Conservation (phyloP, 148 eudicot genomes). For the Suaeda aralocaspica region DNA sequence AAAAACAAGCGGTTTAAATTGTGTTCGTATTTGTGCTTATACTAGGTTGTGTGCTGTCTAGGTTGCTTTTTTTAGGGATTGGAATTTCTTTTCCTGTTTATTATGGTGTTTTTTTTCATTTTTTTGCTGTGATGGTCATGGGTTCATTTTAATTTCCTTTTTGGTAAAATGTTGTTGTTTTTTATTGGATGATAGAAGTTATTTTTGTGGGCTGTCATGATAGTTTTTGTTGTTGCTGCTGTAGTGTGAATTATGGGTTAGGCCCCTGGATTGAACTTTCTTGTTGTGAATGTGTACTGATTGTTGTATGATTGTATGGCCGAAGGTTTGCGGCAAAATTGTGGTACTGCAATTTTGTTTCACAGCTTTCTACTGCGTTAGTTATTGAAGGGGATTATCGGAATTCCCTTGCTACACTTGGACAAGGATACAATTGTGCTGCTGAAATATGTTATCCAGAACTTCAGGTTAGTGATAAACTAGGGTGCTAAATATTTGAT, state of each 20-base stretch:
- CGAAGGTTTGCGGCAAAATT: constrained; percentile 73
- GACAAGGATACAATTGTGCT: constrained; percentile 59
- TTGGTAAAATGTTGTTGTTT: neutral
- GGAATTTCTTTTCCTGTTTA: too few relatives aligned
- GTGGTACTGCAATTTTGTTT: constrained; percentile 94
- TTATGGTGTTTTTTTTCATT: too few relatives aligned
- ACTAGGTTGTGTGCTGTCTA: too few relatives aligned
- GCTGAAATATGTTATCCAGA: constrained; percentile 77
- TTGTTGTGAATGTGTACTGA: neutral
- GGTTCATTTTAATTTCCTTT: neutral
- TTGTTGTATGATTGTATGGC: neutral
- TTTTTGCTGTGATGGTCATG: neutral
- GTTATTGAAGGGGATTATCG: constrained; percentile 86
- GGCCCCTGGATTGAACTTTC: neutral
- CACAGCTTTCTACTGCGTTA: constrained; percentile 91
- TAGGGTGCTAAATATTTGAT: neutral
- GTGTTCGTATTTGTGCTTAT: too few relatives aligned
- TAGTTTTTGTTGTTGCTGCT: neutral
- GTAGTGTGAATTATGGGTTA: neutral
- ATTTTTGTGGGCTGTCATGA: neutral
- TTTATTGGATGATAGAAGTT: neutral
- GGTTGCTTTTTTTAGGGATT: too few relatives aligned
- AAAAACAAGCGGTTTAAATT: too few relatives aligned
- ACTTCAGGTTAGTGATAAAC: constrained; percentile 64
- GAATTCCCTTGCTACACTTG: constrained; percentile 65